A percentile compares a stretch with the other conserved stretches of the same genome.
These are phyloP conservation scores for Colletotrichum kahawae DNA, from an alignment of 2,329 filamentous ascomycete genomes.

Conservation along the genomic window DNA sequence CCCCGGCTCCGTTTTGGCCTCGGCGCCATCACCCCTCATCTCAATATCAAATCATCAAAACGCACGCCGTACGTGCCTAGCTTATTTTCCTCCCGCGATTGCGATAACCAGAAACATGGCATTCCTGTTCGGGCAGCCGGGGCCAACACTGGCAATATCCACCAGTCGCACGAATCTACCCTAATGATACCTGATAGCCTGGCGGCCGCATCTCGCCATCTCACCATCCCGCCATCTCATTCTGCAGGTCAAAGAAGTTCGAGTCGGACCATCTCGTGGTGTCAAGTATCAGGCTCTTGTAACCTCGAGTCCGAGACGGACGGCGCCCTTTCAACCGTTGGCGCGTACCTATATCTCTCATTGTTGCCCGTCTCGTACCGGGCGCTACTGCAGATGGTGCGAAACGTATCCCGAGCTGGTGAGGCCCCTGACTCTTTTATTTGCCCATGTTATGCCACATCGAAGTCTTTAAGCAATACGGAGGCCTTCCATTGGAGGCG, in stretches of 20 bases:
- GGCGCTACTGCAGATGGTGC: not conserved
- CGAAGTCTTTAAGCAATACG: not conserved
- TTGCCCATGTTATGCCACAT: not conserved
- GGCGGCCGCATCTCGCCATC: not conserved
- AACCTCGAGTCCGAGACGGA: not conserved
- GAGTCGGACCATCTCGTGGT: not conserved
- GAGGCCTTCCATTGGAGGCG: not conserved
- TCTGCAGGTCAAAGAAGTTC: not conserved
- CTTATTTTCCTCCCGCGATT: not conserved
- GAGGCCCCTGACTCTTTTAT: not conserved
- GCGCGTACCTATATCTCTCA: not conserved
- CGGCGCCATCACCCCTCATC: constrained; percentile 4
- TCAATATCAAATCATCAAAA: not conserved
- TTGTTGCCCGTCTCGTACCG: not conserved
- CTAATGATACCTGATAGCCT: not conserved
- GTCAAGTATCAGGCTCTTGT: not conserved
- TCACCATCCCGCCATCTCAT: not conserved
- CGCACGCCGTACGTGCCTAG: not conserved
- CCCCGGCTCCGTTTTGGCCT: not conserved
- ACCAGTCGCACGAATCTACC: constrained; percentile 14
- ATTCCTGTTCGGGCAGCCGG: not conserved
- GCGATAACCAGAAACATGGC: not conserved
- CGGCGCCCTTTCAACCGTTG: not conserved
- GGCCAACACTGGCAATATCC: constrained; percentile 2
- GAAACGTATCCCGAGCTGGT: not conserved